These are phyloP conservation scores for Trichophyton simii DNA, from an alignment of 2,329 filamentous ascomycete species.

Conservation along the genomic window DNA sequence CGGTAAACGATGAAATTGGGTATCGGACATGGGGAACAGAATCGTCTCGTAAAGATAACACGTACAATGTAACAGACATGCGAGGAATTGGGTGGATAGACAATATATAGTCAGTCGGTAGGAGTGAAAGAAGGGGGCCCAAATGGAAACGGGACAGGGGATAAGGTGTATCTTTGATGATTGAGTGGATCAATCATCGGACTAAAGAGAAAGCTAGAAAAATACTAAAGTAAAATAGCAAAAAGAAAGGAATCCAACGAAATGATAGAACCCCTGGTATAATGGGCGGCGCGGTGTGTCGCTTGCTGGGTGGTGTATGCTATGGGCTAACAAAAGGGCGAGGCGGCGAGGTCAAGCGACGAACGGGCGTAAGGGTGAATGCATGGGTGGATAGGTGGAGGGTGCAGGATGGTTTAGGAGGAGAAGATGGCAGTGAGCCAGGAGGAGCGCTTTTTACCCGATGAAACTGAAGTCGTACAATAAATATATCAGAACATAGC, in stretches of 20 bases:
- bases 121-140: neutral
- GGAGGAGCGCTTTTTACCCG: conserved; percentile 12
- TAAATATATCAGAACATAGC: conserved; percentile 1
- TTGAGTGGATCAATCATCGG: neutral
- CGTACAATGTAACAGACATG: neutral
- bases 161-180: neutral
- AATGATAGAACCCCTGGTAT: neutral
- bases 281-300: neutral
- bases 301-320: neutral
- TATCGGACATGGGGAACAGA: conserved; percentile 3
- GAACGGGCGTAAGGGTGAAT: too few species aligned
- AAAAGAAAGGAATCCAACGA: neutral
- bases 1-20: neutral
- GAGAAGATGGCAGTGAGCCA: conserved; percentile 15
- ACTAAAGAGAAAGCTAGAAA: neutral
- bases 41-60: neutral
- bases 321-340: too few species aligned
- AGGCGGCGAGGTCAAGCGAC: too few species aligned
- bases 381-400: too few species aligned
- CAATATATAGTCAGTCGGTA: neutral
- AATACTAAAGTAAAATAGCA: neutral
- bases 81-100: neutral
- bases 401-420: neutral
- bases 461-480: conserved; percentile 10
- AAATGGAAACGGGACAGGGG: neutral